Conservation (phyloP, 495 filamentous ascomycete species). For the Evansstolkia leycettana region DNA sequence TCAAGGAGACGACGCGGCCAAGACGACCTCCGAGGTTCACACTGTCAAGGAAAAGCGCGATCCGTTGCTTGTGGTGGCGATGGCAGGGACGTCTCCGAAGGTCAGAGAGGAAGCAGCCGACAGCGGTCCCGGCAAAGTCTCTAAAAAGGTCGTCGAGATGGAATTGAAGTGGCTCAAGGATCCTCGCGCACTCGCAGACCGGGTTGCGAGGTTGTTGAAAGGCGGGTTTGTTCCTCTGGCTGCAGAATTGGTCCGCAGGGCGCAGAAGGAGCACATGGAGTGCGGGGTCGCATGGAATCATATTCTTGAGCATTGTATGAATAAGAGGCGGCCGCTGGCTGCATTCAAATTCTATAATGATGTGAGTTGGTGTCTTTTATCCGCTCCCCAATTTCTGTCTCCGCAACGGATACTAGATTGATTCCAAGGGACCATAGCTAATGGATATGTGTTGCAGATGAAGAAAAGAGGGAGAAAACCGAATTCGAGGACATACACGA, state of each 20-base stretch:
- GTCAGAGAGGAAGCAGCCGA: background rate
- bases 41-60: background rate
- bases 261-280: conserved; percentile 42
- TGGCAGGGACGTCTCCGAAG: conserved; percentile 2
- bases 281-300: conserved; percentile 78
- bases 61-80: background rate
- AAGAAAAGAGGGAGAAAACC: conserved; percentile 76
- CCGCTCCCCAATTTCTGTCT: background rate
- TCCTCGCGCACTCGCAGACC: conserved; percentile 49
- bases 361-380: conserved; percentile 26
- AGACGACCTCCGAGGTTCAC: background rate
- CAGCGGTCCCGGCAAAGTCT: conserved; percentile 2
- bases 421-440: background rate
- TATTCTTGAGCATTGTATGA: conserved; percentile 59
- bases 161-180: conserved; percentile 57
- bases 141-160: conserved; percentile 18
- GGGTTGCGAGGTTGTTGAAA: conserved; percentile 43
- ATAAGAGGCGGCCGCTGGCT: conserved; percentile 38
- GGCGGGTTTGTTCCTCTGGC: conserved; percentile 49
- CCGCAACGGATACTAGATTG: too few species aligned
- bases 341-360: conserved; percentile 79
- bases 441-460: conserved; percentile 47
- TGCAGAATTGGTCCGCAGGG: conserved; percentile 48
- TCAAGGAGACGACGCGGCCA: background rate
- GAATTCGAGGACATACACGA: conserved; percentile 65